Percentiles rank a stretch among this genome's conserved stretches.
Evolutionary conservation across 2,329 filamentous ascomycete genomes (phyloP).

Genomic region (Paecilomyces fulvus): DNA sequence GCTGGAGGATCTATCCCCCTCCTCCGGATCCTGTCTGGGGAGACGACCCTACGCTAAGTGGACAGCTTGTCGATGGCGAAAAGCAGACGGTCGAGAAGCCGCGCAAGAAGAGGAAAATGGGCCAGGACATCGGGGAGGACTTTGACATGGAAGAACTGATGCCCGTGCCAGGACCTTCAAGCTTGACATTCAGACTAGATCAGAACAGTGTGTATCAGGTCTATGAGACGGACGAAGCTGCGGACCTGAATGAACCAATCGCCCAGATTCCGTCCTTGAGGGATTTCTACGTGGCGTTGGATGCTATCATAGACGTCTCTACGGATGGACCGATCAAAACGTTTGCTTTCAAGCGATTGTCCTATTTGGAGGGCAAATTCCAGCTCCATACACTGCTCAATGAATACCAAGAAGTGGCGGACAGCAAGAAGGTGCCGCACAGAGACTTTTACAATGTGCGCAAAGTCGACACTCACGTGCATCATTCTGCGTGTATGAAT

Average conservation of each 20-base stretch:
- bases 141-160: conserved; percentile 73
- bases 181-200: conserved; percentile 72
- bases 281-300: conserved; percentile 93
- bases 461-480: conserved; percentile 98
- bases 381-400: conserved; percentile 89
- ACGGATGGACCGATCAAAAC: conserved; percentile 95
- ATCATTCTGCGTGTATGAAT: conserved; percentile 99
- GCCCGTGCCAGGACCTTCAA: conserved; percentile 62
- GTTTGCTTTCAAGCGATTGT: conserved; percentile 87
- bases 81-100: conserved; percentile 35
- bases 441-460: conserved; percentile 98
- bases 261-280: conserved; percentile 82
- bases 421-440: conserved; percentile 95
- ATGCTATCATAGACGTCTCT: conserved; percentile 76
- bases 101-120: conserved; percentile 67
- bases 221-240: conserved; percentile 60
- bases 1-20: conserved; percentile 83
- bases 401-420: conserved; percentile 95
- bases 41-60: conserved; percentile 37
- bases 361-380: conserved; percentile 95
- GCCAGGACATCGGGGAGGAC: conserved; percentile 83
- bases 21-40: conserved; percentile 89
- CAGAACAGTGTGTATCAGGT: conserved; percentile 86
- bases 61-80: conserved; percentile 17
- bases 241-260: conserved; percentile 58